These are phyloP conservation scores for Starmerella vitae DNA, from an alignment of 805 yeast genomes.

Conservation along the genomic window DNA sequence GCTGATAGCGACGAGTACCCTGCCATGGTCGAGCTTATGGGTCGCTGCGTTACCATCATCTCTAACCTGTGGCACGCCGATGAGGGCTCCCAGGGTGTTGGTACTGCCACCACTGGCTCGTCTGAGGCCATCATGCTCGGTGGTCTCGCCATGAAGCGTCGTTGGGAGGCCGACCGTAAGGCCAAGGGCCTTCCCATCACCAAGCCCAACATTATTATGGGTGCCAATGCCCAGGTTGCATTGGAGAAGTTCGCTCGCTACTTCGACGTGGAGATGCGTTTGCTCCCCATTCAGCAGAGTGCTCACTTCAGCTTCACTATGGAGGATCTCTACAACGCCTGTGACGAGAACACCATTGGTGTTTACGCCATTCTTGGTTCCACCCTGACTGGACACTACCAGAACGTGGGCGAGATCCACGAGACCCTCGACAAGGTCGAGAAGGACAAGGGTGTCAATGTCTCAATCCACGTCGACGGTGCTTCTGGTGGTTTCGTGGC, in stretches of 20 bases:
- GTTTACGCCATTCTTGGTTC: slow-evolving; percentile 79
- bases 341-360: slow-evolving; percentile 90
- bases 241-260: slow-evolving; percentile 87
- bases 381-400: slow-evolving; percentile 88
- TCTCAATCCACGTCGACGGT: slow-evolving; percentile 88
- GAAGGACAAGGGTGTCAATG: slow-evolving; percentile 46
- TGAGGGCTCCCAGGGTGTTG: slow-evolving; percentile 40
- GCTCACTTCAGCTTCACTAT: slow-evolving; percentile 55
- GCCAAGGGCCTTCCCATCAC: slow-evolving; percentile 44
- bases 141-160: slow-evolving; percentile 81
- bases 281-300: slow-evolving; percentile 50
- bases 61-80: slow-evolving; percentile 75
- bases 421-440: slow-evolving; percentile 59
- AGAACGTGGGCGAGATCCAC: slow-evolving; percentile 50
- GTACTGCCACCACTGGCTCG: slow-evolving; percentile 89
- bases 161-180: slow-evolving; percentile 61
- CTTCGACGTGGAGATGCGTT: slow-evolving; percentile 77
- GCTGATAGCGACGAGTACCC: slow-evolving; percentile 95
- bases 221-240: slow-evolving; percentile 86
- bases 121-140: slow-evolving; percentile 90
- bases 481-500: slow-evolving; percentile 87
- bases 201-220: slow-evolving; percentile 81
- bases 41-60: slow-evolving; percentile 68
- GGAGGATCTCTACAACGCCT: slow-evolving; percentile 41
- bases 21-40: slow-evolving; percentile 61